Conservation (phyloP, 2,329 filamentous ascomycete species). For the Ascochyta koolunga region DNA sequence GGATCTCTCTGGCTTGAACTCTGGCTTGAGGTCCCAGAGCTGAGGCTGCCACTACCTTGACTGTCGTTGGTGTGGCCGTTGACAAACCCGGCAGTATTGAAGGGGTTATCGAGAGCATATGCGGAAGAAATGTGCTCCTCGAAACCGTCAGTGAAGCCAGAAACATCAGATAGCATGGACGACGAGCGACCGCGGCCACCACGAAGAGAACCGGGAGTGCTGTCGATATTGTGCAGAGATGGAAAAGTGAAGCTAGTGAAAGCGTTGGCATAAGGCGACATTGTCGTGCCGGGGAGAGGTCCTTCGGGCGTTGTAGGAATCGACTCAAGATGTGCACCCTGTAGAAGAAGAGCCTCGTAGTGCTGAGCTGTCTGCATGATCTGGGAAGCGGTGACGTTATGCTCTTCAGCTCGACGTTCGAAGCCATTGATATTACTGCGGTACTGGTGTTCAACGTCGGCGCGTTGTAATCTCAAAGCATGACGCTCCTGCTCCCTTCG, state of each 20-base stretch:
- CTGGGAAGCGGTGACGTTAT: constrained; percentile 45
- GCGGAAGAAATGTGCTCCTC: constrained; percentile 41
- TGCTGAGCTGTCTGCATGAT: constrained; percentile 46
- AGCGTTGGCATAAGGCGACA: constrained; percentile 42
- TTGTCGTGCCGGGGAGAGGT: constrained; percentile 60
- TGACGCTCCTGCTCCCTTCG: constrained; percentile 50
- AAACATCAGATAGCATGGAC: constrained; percentile 59
- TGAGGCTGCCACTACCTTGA: constrained; percentile 56
- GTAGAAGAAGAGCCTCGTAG: constrained; percentile 49
- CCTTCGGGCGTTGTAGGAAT: constrained; percentile 65
- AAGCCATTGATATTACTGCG: constrained; percentile 47
- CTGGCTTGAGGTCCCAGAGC: constrained; percentile 50
- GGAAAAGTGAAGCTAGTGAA: constrained; percentile 49
- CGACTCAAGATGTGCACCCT: constrained; percentile 48
- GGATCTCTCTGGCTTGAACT: constrained; percentile 48
- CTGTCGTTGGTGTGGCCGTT: constrained; percentile 50
- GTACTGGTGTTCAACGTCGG: constrained; percentile 46
- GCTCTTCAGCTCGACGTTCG: constrained; percentile 47
- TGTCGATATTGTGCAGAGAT: constrained; percentile 36
- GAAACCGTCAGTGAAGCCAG: constrained; percentile 57
- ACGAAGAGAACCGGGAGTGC: constrained; percentile 43
- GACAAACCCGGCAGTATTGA: constrained; percentile 47
- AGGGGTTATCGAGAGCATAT: constrained; percentile 44
- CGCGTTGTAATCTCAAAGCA: constrained; percentile 44
- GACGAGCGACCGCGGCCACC: constrained; percentile 56